phyloP scores from a whole-genome alignment of 2,329 filamentous ascomycete genomes.

The Fusarium sterilihyphosum region DNA sequence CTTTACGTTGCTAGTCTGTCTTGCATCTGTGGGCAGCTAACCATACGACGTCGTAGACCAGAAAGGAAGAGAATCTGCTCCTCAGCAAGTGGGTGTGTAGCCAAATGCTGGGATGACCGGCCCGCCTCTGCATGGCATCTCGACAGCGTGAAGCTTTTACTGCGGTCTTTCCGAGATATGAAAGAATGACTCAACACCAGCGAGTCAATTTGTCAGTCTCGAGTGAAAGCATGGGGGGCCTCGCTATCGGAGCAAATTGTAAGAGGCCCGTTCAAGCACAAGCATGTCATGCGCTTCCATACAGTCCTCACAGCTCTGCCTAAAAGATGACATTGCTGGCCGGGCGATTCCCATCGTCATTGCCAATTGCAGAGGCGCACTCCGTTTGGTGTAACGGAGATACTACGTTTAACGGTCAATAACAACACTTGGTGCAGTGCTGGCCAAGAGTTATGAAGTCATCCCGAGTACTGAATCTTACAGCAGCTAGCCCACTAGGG shows the following conservation, averaged over 20 bases:
- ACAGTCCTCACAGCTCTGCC: not conserved
- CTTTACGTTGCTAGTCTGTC: slow-evolving; percentile 2
- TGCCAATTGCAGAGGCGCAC: slow-evolving; percentile 18
- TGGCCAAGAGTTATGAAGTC: slow-evolving; percentile 1
- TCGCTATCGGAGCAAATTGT: not conserved
- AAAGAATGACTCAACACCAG: slow-evolving; percentile 9
- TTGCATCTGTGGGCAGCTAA: not conserved
- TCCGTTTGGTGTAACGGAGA: slow-evolving; percentile 19
- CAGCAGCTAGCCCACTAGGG: not conserved
- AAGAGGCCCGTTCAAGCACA: slow-evolving; percentile 1
- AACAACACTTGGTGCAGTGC: not conserved
- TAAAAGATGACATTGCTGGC: slow-evolving; percentile 7
- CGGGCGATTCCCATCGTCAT: not conserved
- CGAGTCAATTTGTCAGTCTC: not conserved
- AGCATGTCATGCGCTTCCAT: slow-evolving; percentile 8
- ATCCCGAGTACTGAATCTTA: not conserved
- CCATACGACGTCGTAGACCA: not conserved
- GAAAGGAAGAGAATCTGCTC: not conserved
- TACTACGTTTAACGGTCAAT: slow-evolving; percentile 18
- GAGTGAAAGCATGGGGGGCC: not conserved
- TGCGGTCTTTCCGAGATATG: not conserved
- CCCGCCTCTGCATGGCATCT: slow-evolving; percentile 5
- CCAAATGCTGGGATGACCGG: slow-evolving; percentile 2
- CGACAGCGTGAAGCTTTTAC: not conserved
- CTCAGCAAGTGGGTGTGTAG: not conserved